Percentiles rank a stretch among this genome's conserved stretches.
Evolutionary conservation across 169 alveolate species (phyloP).

Genomic region (Fabrea salina): DNA sequence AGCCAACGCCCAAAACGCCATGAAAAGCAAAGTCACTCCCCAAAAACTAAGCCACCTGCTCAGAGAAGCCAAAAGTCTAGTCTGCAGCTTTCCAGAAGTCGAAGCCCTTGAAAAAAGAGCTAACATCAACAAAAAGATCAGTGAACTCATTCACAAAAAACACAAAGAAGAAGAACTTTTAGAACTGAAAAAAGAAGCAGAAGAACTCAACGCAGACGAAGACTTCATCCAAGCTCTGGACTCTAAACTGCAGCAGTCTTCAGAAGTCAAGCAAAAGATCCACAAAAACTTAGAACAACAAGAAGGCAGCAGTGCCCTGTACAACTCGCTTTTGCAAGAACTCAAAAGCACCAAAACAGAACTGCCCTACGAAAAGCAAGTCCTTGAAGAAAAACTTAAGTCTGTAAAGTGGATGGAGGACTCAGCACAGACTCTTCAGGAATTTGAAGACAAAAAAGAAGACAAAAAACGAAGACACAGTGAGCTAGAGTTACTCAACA

Average conservation of each 20-base stretch:
- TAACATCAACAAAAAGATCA: constrained; percentile 23
- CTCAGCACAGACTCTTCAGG: neutral
- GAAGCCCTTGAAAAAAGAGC: constrained; percentile 12
- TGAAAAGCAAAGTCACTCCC: neutral
- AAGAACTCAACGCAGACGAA: constrained; percentile 9
- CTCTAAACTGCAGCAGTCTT: neutral
- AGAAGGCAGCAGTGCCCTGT: neutral
- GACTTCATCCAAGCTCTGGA: neutral
- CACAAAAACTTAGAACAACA: neutral
- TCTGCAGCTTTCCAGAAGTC: constrained; percentile 13
- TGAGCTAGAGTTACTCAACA: neutral
- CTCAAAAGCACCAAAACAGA: neutral
- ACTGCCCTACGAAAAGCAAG: neutral
- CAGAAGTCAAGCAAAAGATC: neutral
- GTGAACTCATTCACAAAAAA: neutral
- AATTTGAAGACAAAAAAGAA: neutral
- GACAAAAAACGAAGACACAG: constrained; percentile 8
- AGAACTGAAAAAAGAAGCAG: neutral
- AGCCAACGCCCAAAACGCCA: neutral
- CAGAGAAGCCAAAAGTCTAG: neutral
- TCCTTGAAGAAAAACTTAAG: neutral
- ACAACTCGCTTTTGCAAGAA: neutral
- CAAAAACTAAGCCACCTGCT: neutral
- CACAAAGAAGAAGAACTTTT: constrained; percentile 23
- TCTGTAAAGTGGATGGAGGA: neutral